Percentiles rank a stretch among this genome's conserved stretches.
These are phyloP conservation scores for Coniophora puteana DNA, from an alignment of 1,284 basidiomycete genomes.

Conservation along the genomic window DNA sequence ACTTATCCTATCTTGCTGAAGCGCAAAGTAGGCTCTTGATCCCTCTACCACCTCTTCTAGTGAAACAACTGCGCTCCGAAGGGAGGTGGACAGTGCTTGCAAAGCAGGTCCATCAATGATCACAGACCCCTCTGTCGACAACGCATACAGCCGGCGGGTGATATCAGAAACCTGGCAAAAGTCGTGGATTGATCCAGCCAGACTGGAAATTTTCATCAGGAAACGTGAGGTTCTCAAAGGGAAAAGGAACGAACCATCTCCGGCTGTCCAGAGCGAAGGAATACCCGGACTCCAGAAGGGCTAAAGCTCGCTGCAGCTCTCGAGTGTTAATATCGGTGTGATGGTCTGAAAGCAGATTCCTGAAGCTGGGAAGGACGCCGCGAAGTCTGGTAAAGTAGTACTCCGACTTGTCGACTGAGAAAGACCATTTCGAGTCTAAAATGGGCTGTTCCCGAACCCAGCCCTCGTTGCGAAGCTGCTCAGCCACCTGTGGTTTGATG, in stretches of 20 bases:
- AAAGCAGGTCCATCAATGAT: too few relatives aligned
- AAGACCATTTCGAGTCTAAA: constrained; percentile 22
- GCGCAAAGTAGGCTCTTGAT: too few relatives aligned
- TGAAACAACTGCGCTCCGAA: too few relatives aligned
- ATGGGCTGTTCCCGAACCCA: constrained; percentile 68
- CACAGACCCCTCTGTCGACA: too few relatives aligned
- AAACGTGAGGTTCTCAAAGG: not conserved
- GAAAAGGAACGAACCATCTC: constrained; percentile 31
- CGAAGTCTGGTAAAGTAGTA: constrained; percentile 73
- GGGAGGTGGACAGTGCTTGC: too few relatives aligned
- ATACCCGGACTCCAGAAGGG: constrained; percentile 79
- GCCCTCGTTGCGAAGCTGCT: constrained; percentile 56
- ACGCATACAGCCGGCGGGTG: too few relatives aligned
- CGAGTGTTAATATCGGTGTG: constrained; percentile 81
- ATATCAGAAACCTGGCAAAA: too few relatives aligned
- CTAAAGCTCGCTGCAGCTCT: constrained; percentile 80
- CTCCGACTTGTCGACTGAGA: constrained; percentile 44
- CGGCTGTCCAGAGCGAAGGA: constrained; percentile 55
- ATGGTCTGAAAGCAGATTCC: constrained; percentile 65
- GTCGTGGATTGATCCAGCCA: constrained; percentile 1
- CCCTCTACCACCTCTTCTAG: too few relatives aligned
- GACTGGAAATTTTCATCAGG: not conserved
- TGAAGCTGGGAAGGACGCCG: constrained; percentile 66
- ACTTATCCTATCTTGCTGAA: too few relatives aligned
- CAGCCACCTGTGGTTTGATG: constrained; percentile 70